Conservation (phyloP, 2,329 filamentous ascomycete species). For the Trichoderma sp. region DNA sequence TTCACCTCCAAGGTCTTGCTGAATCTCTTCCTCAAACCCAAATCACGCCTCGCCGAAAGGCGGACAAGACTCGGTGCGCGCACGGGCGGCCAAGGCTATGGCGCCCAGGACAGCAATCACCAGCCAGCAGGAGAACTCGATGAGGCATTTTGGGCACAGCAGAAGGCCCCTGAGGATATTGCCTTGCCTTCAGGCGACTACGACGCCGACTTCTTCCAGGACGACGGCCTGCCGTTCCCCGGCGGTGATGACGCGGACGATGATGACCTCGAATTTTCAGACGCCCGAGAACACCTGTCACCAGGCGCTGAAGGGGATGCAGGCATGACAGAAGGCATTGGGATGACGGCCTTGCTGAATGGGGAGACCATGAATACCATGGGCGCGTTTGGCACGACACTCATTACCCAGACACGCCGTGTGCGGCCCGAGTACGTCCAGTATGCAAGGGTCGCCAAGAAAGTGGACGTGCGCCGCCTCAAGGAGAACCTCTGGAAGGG, state of each 20-base stretch:
- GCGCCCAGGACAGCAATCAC: conserved; percentile 52
- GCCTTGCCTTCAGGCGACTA: conserved; percentile 74
- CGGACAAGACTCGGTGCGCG: conserved; percentile 51
- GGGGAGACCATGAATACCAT: conserved; percentile 52
- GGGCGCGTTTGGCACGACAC: conserved; percentile 64
- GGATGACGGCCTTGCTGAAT: conserved; percentile 55
- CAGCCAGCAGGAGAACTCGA: conserved; percentile 78
- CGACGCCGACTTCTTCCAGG: conserved; percentile 96
- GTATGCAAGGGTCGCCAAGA: conserved; percentile 70
- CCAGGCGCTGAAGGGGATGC: conserved; percentile 59
- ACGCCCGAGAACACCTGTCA: conserved; percentile 78
- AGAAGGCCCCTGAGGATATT: conserved; percentile 64
- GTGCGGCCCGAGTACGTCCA: conserved; percentile 69
- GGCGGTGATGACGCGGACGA: conserved; percentile 65
- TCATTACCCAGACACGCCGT: conserved; percentile 66
- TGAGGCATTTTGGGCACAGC: conserved; percentile 90
- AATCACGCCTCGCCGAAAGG: conserved; percentile 75
- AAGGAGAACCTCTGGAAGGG: conserved; percentile 72
- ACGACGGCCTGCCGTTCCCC: conserved; percentile 73
- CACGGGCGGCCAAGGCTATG: conserved; percentile 47
- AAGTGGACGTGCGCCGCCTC: conserved; percentile 68
- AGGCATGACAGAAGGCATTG: conserved; percentile 50
- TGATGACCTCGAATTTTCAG: conserved; percentile 74
- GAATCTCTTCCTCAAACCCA: conserved; percentile 91
- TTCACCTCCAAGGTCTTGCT: conserved; percentile 93